Evolutionary conservation across 1,284 basidiomycete species (phyloP).

Genomic region (Erythrobasidium hasegawianum): DNA sequence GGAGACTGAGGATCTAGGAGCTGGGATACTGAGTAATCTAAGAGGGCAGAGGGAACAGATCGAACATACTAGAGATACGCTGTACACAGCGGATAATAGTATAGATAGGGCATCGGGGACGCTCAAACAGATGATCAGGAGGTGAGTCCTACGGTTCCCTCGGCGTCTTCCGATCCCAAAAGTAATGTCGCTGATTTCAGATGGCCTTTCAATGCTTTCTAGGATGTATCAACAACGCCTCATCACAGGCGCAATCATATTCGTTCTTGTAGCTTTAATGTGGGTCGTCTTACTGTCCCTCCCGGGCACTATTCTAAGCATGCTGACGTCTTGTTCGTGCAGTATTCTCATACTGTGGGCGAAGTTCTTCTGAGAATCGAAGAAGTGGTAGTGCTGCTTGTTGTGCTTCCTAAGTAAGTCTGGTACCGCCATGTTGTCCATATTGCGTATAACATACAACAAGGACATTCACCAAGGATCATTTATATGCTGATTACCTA

Average conservation of each 20-base stretch:
- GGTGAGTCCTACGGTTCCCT: no score
- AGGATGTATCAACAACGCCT: slow-evolving; percentile 46
- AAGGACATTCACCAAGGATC: no score
- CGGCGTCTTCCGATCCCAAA: no score
- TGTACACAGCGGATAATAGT: slow-evolving; percentile 57
- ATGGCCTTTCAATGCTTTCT: slow-evolving; percentile 7
- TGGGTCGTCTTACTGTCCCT: slow-evolving; percentile 1
- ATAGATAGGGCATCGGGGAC: slow-evolving; percentile 60
- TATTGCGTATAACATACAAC: no score
- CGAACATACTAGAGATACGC: slow-evolving; percentile 81
- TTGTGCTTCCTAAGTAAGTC: not conserved
- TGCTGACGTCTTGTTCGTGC: not conserved
- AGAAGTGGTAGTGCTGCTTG: not conserved
- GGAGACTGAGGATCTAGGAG: slow-evolving; percentile 93
- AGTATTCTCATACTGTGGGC: slow-evolving; percentile 33
- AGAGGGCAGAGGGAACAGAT: slow-evolving; percentile 90
- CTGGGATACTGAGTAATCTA: slow-evolving; percentile 83
- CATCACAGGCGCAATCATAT: slow-evolving; percentile 45
- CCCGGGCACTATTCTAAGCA: not conserved
- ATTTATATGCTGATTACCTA: no score
- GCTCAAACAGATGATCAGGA: slow-evolving; percentile 60
- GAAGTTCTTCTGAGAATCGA: slow-evolving; percentile 26
- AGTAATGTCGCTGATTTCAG: slow-evolving; percentile 18
- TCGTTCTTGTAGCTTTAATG: slow-evolving; percentile 45
- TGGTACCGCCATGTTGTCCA: not conserved